Base-by-base conservation (phyloP, 306 rosid genomes). In the Astragalus glycyphyllos region DNA sequence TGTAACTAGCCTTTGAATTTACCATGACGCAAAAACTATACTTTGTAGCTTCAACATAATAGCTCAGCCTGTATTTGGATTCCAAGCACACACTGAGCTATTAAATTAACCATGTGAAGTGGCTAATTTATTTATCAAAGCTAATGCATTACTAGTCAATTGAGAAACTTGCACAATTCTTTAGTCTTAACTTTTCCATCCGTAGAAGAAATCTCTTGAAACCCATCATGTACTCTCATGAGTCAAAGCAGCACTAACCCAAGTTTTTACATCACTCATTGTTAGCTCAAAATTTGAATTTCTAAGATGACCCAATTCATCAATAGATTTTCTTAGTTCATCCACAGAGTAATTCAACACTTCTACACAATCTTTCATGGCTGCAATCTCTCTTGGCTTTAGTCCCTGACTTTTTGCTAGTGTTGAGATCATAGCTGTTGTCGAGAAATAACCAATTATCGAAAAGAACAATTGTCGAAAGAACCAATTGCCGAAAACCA, bases 241-340 rank as follows among this genome's bases (percentile, higher is more conserved):
- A 0, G 97, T 91, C 74, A 91, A 70, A 23, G 96, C 96, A 49
- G 92, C 83, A 62, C 92, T 88, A 14, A 88, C 88, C 97, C 97
- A 86, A 1, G 96, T 91, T 57, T 91, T 88, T 0, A 87, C 79
- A 32, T 91, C 91, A 48, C 50, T 80, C 64, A 86, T 87, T 8
- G 77, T 77, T 4, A 75, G 0, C 60, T 72, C 61, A 65, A 84
- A 90, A 20, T 79, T 72, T 0, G 79, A 69, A 0, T 29, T 41
- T 37, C 45, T 76, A 2, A 83, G 65, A 3, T 15, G 45, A 5
- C 70, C 23, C 96, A 93, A 84, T 69, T 88, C 94, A 0, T 16
- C 57, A 0, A 93, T 81, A 2, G 94, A 90, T 57, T 37, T 80
- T 11, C 68, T 14, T 0, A 93, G 84, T 55, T 82, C 84, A 15